These are phyloP conservation scores for Setomelanomma holmii DNA, from an alignment of 2,329 filamentous ascomycete genomes.

Conservation along the genomic window DNA sequence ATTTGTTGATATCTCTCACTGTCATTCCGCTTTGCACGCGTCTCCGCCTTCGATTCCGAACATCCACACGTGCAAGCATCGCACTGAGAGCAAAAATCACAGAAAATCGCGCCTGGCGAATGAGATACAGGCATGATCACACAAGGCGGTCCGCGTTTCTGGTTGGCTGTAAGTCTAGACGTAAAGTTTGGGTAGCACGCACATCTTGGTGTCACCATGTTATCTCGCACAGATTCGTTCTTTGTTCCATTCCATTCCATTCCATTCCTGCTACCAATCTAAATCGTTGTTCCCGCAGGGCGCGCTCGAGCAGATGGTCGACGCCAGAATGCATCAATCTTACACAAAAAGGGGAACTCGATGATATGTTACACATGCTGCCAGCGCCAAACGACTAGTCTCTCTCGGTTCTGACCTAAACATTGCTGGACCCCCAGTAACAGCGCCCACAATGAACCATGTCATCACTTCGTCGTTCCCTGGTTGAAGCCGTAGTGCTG, in stretches of 20 bases:
- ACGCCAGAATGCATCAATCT: neutral
- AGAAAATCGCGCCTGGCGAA: slow-evolving; percentile 15
- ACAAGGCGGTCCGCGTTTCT: slow-evolving; percentile 11
- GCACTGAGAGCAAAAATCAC: neutral
- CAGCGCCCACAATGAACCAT: too few species aligned
- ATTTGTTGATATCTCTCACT: neutral
- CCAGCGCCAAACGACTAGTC: neutral
- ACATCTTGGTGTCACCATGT: neutral
- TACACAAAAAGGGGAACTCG: neutral
- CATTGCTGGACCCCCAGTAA: too few species aligned
- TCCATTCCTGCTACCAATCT: neutral
- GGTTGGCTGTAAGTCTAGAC: slow-evolving; percentile 7
- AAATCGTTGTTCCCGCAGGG: neutral
- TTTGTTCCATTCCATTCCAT: neutral
- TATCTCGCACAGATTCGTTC: neutral
- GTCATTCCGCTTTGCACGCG: too few species aligned
- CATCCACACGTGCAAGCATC: too few species aligned
- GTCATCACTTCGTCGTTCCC: slow-evolving; percentile 20
- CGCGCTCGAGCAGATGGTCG: too few species aligned
- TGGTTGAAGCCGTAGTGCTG: slow-evolving; percentile 27
- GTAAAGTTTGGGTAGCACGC: neutral
- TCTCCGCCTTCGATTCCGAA: too few species aligned
- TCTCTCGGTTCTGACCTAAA: too few species aligned
- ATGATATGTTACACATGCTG: neutral
- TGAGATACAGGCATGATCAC: slow-evolving; percentile 14